Base-by-base conservation (phyloP, 2,329 filamentous ascomycete genomes). In the Chaetothyriales sp. region DNA sequence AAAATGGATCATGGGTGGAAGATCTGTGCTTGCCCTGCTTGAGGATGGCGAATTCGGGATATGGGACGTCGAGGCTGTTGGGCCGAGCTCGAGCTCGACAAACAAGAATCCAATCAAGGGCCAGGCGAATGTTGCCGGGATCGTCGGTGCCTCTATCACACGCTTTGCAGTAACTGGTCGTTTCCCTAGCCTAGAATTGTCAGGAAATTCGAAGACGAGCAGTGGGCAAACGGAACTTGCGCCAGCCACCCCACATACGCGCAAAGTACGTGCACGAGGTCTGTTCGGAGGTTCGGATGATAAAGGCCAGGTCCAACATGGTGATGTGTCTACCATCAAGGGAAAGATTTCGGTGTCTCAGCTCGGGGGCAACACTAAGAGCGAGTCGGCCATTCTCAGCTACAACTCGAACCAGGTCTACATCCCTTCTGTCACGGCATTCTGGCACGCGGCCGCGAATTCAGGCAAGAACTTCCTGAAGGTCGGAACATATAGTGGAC, bases 11-110 rank as follows among this genome's bases (percentile, higher is more conserved):
- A 60, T 70, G 25, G 65, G 65, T 42, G 71, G 71, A 20, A 65
- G 65, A 51, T 68, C 68, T 9, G 61, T 73, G 20, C 65, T 73
- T 59, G 69, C 67, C 3, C 61, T 73, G 44, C 62, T 72, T 45
- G 66, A 66, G 5, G 68, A 72, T 57, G 70, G 70, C 2, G 67
- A 71, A 60, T 73, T 70, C 70, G 71, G 71, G 15, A 65, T 73
- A 10, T 73, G 70, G 70, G 70, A 73, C 62, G 60, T 72, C 20
- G 70, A 73, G 60, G 66, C 66, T 25, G 64, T 67, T 18, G 69
- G 69, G 2, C 69, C 70, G 3, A 67, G 48, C 2, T 53, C 57
- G 18, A 49, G 48, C 15, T 45, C 65, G 15, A 63, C 61, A 36
- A 59, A 61, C 4, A 66, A 68, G 52, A 68, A 65, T 15, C 66